Base-by-base conservation (phyloP, 345 rosid genomes). In the Salix suchowensis region DNA sequence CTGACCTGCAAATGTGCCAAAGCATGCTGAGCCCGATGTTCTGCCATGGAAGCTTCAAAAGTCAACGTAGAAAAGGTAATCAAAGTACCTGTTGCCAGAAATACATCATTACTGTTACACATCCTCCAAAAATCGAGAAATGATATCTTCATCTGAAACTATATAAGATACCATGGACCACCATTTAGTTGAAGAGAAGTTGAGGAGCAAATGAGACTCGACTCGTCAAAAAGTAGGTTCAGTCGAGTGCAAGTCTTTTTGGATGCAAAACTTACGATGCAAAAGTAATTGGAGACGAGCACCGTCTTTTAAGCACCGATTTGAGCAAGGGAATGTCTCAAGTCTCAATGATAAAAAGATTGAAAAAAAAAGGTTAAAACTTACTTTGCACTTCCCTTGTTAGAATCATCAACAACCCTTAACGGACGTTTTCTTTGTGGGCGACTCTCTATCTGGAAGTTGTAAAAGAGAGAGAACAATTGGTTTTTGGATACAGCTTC, bases 21-120 rank as follows among this genome's bases (percentile, higher is more conserved):
- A 50, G 99, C 95, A 74, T 81, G 71, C 78, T 93, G 99, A 23
- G 94, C 94, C 71, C 95, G 91, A 2, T 80, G 74, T 30, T 96
- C 99, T 42, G 99, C 98, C 97, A 93, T 92, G 24, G 99, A 96
- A 50, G 99, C 98, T 82, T 92, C 95, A 74, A 96, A 96, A 91
- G 74, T 96, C 99, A 14, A 91, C 82, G 80, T 88, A 93, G 79
- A 96, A 96, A 23, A 96, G 88, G 86, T 93, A 93, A 85, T 96
- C 98, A 48, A 96, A 93, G 84, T 87, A 92, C 89, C 99, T 96
- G 86, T 71, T 71, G 75, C 67, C 75, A 82, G 44, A 83, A 69
- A 79, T 40, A 64, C 24, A 67, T 30, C 65, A 21, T 30, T 21
- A 18, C 70, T 28, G 30, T 74, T 30, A 44, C 14, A 21, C 61